These are phyloP conservation scores for Xylaria digitata DNA, from an alignment of 2,329 filamentous ascomycete species.

Conservation along the genomic window DNA sequence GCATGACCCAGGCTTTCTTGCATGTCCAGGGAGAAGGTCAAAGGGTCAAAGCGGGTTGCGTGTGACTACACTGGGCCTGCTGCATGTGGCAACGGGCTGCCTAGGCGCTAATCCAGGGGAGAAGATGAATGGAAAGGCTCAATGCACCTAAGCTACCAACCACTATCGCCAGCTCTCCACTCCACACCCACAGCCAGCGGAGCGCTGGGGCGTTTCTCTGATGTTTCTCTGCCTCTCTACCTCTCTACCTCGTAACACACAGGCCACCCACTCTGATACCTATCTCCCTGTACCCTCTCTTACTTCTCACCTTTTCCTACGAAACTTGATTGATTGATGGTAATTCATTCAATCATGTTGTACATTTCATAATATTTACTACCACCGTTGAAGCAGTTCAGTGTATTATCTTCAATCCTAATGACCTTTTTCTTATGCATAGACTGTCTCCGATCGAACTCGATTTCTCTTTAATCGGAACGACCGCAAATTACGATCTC, in stretches of 20 bases:
- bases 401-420: slow-evolving; percentile 20
- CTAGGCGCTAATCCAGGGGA: slow-evolving; percentile 12
- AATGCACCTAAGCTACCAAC: slow-evolving; percentile 3
- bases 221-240: not conserved
- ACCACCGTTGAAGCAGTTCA: slow-evolving; percentile 2
- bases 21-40: not conserved
- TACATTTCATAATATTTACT: slow-evolving; percentile 27
- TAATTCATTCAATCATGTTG: slow-evolving; percentile 17
- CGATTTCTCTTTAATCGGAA: slow-evolving; percentile 4
- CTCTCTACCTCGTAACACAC: slow-evolving; percentile 19
- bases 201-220: not conserved
- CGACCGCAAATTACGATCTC: slow-evolving; percentile 12
- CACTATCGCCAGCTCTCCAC: too few relatives aligned
- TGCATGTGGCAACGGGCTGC: too few relatives aligned
- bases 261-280: slow-evolving; percentile 22
- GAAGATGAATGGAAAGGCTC: slow-evolving; percentile 4
- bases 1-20: not conserved
- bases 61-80: not conserved
- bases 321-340: slow-evolving; percentile 12
- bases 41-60: slow-evolving; percentile 1
- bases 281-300: slow-evolving; percentile 14
- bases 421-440: slow-evolving; percentile 20
- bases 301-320: slow-evolving; percentile 15
- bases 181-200: too few relatives aligned
- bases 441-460: slow-evolving; percentile 21